These are phyloP conservation scores for Barbarea vulgaris DNA, from an alignment of 345 rosid genomes.

Conservation along the genomic window DNA sequence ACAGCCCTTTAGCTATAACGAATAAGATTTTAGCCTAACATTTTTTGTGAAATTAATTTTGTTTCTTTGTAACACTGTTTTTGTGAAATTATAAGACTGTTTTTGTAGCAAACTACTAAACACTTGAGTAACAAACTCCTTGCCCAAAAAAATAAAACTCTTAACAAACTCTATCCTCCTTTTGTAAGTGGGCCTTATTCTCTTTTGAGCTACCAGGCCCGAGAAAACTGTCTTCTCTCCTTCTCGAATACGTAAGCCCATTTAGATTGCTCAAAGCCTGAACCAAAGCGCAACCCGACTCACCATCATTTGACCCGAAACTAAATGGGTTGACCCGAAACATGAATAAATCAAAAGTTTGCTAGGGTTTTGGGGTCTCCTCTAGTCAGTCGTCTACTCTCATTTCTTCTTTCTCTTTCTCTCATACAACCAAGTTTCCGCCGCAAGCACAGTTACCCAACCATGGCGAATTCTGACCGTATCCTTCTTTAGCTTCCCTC, in stretches of 20 bases:
- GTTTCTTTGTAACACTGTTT: too few species aligned
- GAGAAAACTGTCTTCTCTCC: background rate
- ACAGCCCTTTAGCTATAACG: constrained; percentile 6
- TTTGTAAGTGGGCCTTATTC: background rate
- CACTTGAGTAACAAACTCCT: too few species aligned
- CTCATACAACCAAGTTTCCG: constrained; percentile 21
- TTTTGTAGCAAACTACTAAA: too few species aligned
- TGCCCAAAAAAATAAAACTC: too few species aligned
- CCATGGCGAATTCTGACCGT: constrained; percentile 58
- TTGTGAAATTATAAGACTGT: too few species aligned
- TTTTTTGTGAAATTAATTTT: too few species aligned
- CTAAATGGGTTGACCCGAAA: background rate
- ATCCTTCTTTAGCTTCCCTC: constrained; percentile 45
- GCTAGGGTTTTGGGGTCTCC: constrained; percentile 32
- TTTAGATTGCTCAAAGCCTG: background rate
- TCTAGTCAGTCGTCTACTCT: constrained; percentile 18
- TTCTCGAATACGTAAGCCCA: background rate
- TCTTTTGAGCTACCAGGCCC: background rate
- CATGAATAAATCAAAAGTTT: background rate
- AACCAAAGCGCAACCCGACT: background rate
- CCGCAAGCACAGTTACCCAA: constrained; percentile 25
- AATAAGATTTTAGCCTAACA: background rate
- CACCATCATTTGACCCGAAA: background rate
- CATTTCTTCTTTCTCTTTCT: constrained; percentile 21
- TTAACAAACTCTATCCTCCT: too few species aligned